Evolutionary conservation across 179 eudicot genomes (phyloP), one percentile per base, ranked within the genome.

Genomic region (Carnegiea gigantea): DNA sequence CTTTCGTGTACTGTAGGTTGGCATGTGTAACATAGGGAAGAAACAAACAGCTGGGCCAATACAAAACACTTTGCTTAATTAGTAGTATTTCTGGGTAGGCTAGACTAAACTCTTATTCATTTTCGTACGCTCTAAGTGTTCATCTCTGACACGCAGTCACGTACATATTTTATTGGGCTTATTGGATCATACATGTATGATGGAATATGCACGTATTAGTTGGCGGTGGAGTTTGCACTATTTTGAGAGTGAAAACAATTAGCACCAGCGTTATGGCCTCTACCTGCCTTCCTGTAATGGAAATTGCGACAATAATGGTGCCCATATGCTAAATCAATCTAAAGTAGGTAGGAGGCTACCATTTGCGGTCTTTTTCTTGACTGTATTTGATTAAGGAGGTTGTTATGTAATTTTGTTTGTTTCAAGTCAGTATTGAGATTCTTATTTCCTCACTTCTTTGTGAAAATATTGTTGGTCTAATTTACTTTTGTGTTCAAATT

Each of bases 281-380:
- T 62, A 62, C 68, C 68, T n/a, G 68, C 68, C 68, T 62, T 62
- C 68, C 13, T 62, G 68, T 10, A 20, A 62, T 21, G 68, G 68
- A 62, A 62, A 62, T 62, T 62, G n/a, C 30, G 5, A 62, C 68
- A 62, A 62, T 62, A 23, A 62, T 62, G 26, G 9, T 1, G 14
- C 12, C 18, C 68, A n/a, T 62, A 1, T 62, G 10, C 68, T 23
- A 6, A 54, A 54, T 15, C 3, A 3, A 15, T 5, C 23, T 18
- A 54, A 62, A 23, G 68, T 62, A 6, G 68, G 68, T 62, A 15
- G 30, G 30, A 62, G 30, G 26, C 68, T 62, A n/a, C 68, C n/a
- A 3, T 23, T 28, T n/a, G 12, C 3, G 23, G 33, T 23, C 68
- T 62, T 62, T 62, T 62, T 62, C 68, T 62, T 62, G 7, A 62